Percentiles rank a stretch among this genome's conserved stretches.
Conservation (phyloP, 2,329 filamentous ascomycete genomes). For the Scedosporium apiospermum region DNA sequence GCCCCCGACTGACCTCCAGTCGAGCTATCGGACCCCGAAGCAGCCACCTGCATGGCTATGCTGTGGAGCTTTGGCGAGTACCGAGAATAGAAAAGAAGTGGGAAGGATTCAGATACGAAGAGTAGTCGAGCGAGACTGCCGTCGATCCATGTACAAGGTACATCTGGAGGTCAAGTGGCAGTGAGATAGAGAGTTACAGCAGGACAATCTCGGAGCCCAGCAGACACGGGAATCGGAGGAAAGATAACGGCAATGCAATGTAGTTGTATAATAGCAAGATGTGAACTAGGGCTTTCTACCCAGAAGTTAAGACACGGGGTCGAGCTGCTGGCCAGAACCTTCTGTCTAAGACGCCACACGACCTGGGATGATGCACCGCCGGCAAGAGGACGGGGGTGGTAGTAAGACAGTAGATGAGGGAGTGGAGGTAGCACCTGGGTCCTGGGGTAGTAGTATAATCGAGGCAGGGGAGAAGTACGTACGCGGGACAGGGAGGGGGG, state of each 20-base stretch:
- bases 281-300: not conserved
- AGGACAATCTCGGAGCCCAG: not conserved
- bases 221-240: not conserved
- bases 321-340: not conserved
- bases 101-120: not conserved
- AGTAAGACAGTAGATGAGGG: not conserved
- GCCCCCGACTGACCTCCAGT: not conserved
- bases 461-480: not conserved
- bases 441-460: not conserved
- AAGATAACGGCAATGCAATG: not conserved
- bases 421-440: not conserved
- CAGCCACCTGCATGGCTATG: constrained; percentile 1
- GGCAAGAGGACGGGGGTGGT: not conserved
- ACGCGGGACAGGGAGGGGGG: not conserved
- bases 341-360: not conserved
- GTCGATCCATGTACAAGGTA: not conserved
- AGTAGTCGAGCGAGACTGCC: not conserved
- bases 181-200: constrained; percentile 1
- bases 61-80: not conserved
- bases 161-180: not conserved
- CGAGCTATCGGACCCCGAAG: not conserved
- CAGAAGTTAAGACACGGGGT: not conserved
- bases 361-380: not conserved
- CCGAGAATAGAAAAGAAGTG: not conserved
- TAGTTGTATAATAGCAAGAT: not conserved